Percentiles rank a stretch among this genome's conserved stretches.
phyloP scores from a whole-genome alignment of 495 filamentous ascomycete genomes.

The Rostrohypoxylon terebratum region DNA sequence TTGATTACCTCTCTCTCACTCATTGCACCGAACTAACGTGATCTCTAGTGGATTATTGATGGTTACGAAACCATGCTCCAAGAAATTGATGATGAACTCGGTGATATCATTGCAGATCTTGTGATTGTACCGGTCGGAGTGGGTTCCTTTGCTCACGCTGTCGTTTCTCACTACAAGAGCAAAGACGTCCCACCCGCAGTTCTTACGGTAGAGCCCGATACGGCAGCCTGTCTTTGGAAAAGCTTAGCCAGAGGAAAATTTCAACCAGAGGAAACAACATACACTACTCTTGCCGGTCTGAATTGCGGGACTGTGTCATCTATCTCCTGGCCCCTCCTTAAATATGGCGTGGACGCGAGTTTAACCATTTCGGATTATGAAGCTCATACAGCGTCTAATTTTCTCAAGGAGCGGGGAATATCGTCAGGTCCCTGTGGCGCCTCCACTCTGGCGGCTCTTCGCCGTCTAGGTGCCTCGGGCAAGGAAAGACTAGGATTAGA shows the following conservation, averaged over 20 bases:
- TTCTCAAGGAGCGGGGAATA: neutral
- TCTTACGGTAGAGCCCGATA: constrained; percentile 5
- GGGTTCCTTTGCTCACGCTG: constrained; percentile 5
- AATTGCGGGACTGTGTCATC: constrained; percentile 12
- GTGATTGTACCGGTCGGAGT: constrained; percentile 1
- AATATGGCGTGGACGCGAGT: neutral
- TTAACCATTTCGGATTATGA: constrained; percentile 5
- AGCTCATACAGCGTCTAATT: neutral
- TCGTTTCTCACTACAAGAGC: constrained; percentile 10
- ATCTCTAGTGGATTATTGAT: neutral
- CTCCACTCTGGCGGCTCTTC: neutral
- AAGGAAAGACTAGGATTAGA: neutral
- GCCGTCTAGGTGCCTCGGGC: neutral
- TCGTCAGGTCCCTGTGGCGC: constrained; percentile 3
- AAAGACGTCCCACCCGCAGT: neutral
- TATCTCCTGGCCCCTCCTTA: constrained; percentile 7
- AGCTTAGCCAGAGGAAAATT: neutral
- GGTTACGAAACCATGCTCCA: constrained; percentile 4
- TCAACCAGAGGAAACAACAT: neutral
- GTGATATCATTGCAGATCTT: neutral
- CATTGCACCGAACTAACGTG: neutral
- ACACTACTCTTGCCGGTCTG: neutral
- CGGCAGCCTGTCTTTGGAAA: constrained; percentile 11
- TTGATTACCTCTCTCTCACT: neutral
- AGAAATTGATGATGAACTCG: constrained; percentile 8